Percentiles rank a stretch among this genome's conserved stretches.
phyloP scores from a whole-genome alignment of 176 grass and related monocot genomes.

The Carex scoparia region DNA sequence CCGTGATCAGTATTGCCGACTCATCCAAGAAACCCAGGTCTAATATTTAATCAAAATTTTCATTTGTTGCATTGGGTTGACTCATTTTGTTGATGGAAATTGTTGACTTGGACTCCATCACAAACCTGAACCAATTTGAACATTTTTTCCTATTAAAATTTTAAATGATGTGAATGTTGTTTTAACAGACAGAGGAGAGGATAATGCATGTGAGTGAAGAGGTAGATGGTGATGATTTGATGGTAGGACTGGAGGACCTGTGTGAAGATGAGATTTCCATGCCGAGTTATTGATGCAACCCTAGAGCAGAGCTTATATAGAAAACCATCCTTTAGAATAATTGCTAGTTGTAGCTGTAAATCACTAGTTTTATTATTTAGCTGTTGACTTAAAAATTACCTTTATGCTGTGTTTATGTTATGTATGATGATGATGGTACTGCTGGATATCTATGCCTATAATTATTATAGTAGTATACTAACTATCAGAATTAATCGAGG shows the following conservation, averaged over 20 bases:
- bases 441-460: slow-evolving; percentile 23
- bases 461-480: slow-evolving; percentile 13
- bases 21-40: slow-evolving; percentile 74
- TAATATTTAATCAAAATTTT: not conserved
- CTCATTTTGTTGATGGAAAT: not conserved
- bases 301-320: not conserved
- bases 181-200: slow-evolving; percentile 60
- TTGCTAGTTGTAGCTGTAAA: slow-evolving; percentile 26
- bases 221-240: slow-evolving; percentile 42
- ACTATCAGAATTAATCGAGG: not conserved
- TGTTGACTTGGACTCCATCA: not conserved
- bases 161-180: not conserved
- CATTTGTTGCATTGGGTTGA: not conserved
- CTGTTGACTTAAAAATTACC: not conserved
- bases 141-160: not conserved
- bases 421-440: slow-evolving; percentile 4
- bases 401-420: slow-evolving; percentile 21
- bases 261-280: slow-evolving; percentile 39
- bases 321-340: slow-evolving; percentile 12
- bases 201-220: slow-evolving; percentile 34
- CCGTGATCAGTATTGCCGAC: slow-evolving; percentile 81
- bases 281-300: slow-evolving; percentile 35
- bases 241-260: slow-evolving; percentile 65
- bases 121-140: not conserved
- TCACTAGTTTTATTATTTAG: slow-evolving; percentile 18